phyloP scores from a whole-genome alignment of 2,329 filamentous ascomycete species.

The Pseudogymnoascus sp. region DNA sequence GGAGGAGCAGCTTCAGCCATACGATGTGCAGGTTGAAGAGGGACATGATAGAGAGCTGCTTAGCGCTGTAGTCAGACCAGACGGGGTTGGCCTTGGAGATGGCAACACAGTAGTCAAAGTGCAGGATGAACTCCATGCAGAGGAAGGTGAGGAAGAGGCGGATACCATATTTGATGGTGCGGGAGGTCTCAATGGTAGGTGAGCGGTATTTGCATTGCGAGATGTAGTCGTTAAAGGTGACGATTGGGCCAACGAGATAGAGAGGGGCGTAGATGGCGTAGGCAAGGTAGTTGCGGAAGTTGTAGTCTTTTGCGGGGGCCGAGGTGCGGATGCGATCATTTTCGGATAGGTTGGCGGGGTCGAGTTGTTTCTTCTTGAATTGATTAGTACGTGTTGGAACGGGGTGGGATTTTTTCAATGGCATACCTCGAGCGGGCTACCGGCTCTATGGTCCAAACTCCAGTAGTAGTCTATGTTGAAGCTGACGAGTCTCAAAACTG shows the following conservation, averaged over 20 bases:
- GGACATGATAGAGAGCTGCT: conserved; percentile 80
- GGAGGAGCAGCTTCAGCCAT: conserved; percentile 93
- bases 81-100: conserved; percentile 73
- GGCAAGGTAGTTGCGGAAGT: conserved; percentile 77
- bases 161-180: conserved; percentile 72
- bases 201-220: conserved; percentile 70
- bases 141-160: conserved; percentile 75
- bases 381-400: conserved; percentile 44
- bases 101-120: conserved; percentile 88
- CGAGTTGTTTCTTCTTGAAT: conserved; percentile 93
- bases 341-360: conserved; percentile 79
- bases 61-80: conserved; percentile 77
- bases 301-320: conserved; percentile 62
- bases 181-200: conserved; percentile 57
- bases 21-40: conserved; percentile 96
- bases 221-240: conserved; percentile 98
- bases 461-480: conserved; percentile 98
- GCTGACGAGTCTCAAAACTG: conserved; percentile 82
- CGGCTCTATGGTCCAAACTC: conserved; percentile 57
- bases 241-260: conserved; percentile 84
- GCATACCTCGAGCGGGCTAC: conserved; percentile 74
- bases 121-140: conserved; percentile 82
- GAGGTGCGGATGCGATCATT: conserved; percentile 74
- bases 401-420: not conserved
- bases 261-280: conserved; percentile 88